Conservation (phyloP, 2,329 filamentous ascomycete species). For the Fusarium cyanostomum region DNA sequence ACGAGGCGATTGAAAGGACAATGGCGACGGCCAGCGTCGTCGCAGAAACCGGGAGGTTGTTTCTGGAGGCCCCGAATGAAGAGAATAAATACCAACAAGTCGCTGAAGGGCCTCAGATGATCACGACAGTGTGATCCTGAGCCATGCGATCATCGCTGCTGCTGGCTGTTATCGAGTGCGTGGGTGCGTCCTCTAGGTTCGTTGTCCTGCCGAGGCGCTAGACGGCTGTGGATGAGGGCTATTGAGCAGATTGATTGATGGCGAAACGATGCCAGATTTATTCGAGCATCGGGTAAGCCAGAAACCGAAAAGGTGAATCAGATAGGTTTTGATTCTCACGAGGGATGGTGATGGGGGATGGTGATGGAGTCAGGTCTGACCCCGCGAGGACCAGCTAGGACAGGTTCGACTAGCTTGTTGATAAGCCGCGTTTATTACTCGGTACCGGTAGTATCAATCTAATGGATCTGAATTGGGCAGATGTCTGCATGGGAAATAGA, state of each 20-base stretch:
- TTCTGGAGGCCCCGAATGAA: background rate
- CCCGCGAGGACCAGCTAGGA: constrained; percentile 1
- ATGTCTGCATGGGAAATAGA: background rate
- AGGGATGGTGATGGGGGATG: constrained; percentile 10
- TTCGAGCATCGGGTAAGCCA: background rate
- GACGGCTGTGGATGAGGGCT: constrained; percentile 5
- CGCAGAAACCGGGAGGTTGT: background rate
- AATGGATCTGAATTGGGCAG: background rate
- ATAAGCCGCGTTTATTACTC: constrained; percentile 11
- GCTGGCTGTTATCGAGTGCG: background rate
- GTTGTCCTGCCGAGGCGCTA: background rate
- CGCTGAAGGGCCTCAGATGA: background rate
- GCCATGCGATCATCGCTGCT: background rate
- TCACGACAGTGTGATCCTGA: background rate
- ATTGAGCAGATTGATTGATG: constrained; percentile 34
- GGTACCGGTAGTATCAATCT: background rate
- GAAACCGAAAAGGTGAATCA: background rate
- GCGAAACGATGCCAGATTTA: background rate
- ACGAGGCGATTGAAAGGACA: background rate
- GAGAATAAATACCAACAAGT: too few relatives aligned
- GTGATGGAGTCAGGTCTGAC: constrained; percentile 3
- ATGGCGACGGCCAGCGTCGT: constrained; percentile 16
- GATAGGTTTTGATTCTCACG: background rate
- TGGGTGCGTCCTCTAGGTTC: background rate
- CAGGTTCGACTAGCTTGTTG: background rate